Evolutionary conservation across 345 rosid species (phyloP), one percentile per base, ranked within the genome.

Genomic region (Leavenworthia alabamica): DNA sequence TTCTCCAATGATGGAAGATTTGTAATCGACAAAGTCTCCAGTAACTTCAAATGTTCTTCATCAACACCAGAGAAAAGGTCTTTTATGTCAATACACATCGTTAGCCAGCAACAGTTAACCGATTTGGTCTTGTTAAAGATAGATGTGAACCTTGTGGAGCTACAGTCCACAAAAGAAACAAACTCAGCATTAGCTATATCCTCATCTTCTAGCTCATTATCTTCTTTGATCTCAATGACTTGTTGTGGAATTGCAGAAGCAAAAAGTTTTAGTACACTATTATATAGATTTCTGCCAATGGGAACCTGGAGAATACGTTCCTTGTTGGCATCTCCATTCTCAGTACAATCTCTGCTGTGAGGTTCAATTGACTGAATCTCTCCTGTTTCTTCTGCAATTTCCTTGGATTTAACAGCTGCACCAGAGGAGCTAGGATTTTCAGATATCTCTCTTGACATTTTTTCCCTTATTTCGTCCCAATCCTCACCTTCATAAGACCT

Each of bases 11-110:
- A 60, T 7, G 67, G 69, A 8, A 83, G 57, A 42, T 60, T 80
- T 43, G 80, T 74, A 12, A 76, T 64, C 42, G 76, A 78, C 13
- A 84, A 54, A 32, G 52, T 64, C 72, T 76, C 75, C 11, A 82
- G 66, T n/a, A n/a, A n/a, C n/a, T n/a, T n/a, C 27, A 71, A 43
- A 32, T 15, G 16, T 11, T 35, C 53, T 67, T 74, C 80, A 22
- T 17, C 60, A 56, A 66, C 74, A 19, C 24, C 54, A 54, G 19
- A 0, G 22, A 77, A 66, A 40, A 82, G 65, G 56, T 62, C 26
- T 14, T 54, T 15, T 69, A 72, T 32, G n/a, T 75, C 28, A 0
- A 1, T 1, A 68, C 85, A 82, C 64, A 77, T 58, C 3, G 68
- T 72, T 31, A 84, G 35, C 75, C 74, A 79, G 35, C 67, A 75